These are phyloP conservation scores for Vanderwaltozyma tropicalis DNA, from an alignment of 805 yeast genomes.

Conservation along the genomic window DNA sequence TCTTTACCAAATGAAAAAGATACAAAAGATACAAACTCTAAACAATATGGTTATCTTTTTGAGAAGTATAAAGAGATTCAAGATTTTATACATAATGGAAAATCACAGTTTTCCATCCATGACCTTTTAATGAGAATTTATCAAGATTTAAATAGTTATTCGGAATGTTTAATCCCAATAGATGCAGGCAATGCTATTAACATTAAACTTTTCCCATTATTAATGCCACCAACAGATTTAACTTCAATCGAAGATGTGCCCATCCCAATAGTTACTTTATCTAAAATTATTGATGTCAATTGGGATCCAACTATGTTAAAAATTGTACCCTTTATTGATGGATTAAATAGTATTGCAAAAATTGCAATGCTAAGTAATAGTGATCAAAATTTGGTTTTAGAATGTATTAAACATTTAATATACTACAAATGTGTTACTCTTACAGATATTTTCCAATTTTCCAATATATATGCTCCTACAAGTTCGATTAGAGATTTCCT, in stretches of 20 bases:
- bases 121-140: conserved; percentile 80
- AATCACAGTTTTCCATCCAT: conserved; percentile 42
- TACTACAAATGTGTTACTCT: conserved; percentile 80
- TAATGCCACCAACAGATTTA: conserved; percentile 69
- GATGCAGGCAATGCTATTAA: conserved; percentile 85
- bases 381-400: conserved; percentile 65
- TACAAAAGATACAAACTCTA: neutral
- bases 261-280: conserved; percentile 69
- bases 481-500: conserved; percentile 62
- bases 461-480: conserved; percentile 83
- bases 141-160: conserved; percentile 88
- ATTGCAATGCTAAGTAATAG: conserved; percentile 76
- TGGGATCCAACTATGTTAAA: conserved; percentile 97
- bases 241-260: conserved; percentile 83
- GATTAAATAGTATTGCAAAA: conserved; percentile 68
- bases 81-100: conserved; percentile 1
- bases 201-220: conserved; percentile 85
- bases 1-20: neutral
- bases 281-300: conserved; percentile 66
- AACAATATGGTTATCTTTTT: neutral
- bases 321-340: conserved; percentile 77
- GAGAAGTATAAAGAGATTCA: conserved; percentile 1
- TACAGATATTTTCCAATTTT: conserved; percentile 80
- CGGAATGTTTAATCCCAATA: conserved; percentile 91
- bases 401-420: conserved; percentile 82